phyloP scores from a whole-genome alignment of 1,284 basidiomycete genomes.

The Cryptococcus maquisensis region DNA sequence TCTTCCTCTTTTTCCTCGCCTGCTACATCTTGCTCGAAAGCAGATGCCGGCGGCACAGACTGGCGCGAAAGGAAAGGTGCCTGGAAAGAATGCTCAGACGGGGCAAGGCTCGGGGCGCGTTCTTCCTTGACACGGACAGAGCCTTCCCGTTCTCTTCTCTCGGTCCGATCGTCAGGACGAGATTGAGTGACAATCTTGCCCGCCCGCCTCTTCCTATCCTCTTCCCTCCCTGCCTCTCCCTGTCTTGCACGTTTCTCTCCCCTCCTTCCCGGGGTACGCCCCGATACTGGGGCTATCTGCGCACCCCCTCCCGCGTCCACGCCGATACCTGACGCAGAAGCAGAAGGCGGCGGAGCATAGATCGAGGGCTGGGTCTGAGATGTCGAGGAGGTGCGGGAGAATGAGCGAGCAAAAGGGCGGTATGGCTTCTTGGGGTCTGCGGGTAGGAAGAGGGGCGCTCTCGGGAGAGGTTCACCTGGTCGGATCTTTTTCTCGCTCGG shows the following conservation, averaged over 20 bases:
- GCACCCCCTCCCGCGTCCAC: not conserved
- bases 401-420: slow-evolving; percentile 31
- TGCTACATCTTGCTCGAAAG: not conserved
- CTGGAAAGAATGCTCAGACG: not conserved
- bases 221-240: slow-evolving; percentile 9
- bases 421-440: slow-evolving; percentile 24
- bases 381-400: slow-evolving; percentile 25
- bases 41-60: not conserved
- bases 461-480: slow-evolving; percentile 48
- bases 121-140: not conserved
- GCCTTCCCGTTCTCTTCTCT: not conserved
- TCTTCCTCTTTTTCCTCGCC: slow-evolving; percentile 21
- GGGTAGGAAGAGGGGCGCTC: slow-evolving; percentile 37
- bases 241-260: slow-evolving; percentile 38
- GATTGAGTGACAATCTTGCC: slow-evolving; percentile 27
- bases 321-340: not conserved
- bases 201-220: slow-evolving; percentile 20
- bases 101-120: not conserved
- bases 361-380: slow-evolving; percentile 45
- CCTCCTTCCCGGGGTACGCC: slow-evolving; percentile 35
- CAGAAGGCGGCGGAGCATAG: not conserved
- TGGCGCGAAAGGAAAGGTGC: not conserved
- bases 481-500: slow-evolving; percentile 32
- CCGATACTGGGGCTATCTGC: slow-evolving; percentile 16
- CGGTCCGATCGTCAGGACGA: not conserved